phyloP scores from a whole-genome alignment of 2,329 filamentous ascomycete genomes.

The Diaporthe caulivora region DNA sequence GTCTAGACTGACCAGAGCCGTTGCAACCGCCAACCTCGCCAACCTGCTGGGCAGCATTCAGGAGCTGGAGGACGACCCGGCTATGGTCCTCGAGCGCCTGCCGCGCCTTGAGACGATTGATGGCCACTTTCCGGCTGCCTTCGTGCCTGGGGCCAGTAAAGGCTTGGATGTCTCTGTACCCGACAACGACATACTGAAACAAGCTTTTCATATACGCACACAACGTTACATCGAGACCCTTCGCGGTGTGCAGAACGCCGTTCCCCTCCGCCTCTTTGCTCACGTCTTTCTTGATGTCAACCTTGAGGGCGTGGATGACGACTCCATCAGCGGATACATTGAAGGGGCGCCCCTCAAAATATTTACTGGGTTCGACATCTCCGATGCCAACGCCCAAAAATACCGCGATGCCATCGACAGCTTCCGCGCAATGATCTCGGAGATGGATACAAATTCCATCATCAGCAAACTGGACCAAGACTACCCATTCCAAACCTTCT shows the following conservation, averaged over 20 bases:
- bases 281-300: constrained; percentile 45
- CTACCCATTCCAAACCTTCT: constrained; percentile 34
- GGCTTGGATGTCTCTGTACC: constrained; percentile 38
- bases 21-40: constrained; percentile 51
- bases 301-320: constrained; percentile 30
- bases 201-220: constrained; percentile 54
- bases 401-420: constrained; percentile 33
- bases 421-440: constrained; percentile 33
- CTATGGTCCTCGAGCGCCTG: constrained; percentile 41
- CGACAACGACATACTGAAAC: constrained; percentile 36
- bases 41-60: constrained; percentile 47
- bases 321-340: constrained; percentile 34
- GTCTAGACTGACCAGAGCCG: constrained; percentile 33
- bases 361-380: constrained; percentile 41
- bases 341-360: constrained; percentile 39
- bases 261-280: constrained; percentile 44
- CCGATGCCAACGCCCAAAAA: neutral
- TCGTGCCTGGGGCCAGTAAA: constrained; percentile 30
- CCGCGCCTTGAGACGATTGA: constrained; percentile 46
- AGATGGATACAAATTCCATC: constrained; percentile 31
- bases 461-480: constrained; percentile 32
- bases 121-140: constrained; percentile 28
- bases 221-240: constrained; percentile 48
- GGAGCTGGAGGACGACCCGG: constrained; percentile 40
- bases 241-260: constrained; percentile 20